Base-by-base conservation (phyloP, 768 basidiomycete species). In the Podaxis mareebaensis region DNA sequence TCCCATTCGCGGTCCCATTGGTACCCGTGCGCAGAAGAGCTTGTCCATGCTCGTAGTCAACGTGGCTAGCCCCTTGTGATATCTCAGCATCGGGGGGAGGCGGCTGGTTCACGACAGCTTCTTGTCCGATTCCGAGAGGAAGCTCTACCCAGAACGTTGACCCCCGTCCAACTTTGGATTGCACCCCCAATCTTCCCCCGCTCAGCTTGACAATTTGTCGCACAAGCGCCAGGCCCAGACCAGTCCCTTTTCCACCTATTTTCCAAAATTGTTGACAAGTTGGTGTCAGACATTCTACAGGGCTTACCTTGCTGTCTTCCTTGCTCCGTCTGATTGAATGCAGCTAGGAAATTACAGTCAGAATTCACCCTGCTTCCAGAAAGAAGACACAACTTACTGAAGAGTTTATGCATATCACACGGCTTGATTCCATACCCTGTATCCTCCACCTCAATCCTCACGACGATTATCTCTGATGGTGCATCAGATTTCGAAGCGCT, bases 141-240 rank as follows among this genome's bases (percentile, higher is more conserved):
- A 93, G 73, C 72, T 93, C 92, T 8, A 93, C 89, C 94, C 93
- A 95, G 77, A 95, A 96, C 40, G 89, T 93, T 39, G 89, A 92
- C 15, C 95, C 95, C 67, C 84, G 78, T 7, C 84, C 83, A 1
- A 84, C 76, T 71, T 87, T 85, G 17, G 84, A 86, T 64, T 75
- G 77, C n/a, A 89, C 82, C n/a, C 88, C 91, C 30, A 92, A 75
- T 55, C 91, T 82, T 20, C 92, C 92, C 46, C 88, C 87, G 55
- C 83, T 87, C 44, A 91, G 75, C 68, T 87, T 89, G 67, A 93
- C 89, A 49, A 93, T 93, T 66, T 90, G 88, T 53, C 90, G 82
- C 51, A 92, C 90, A 5, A 93, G 79, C 1, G 91, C 91, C 20
- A 93, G 70, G 24, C 92, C 91, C 11, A 93, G 75, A 6, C 91